Evolutionary conservation across 1,284 basidiomycete species (phyloP), one percentile per base, ranked within the genome.

Genomic region (Ganoderma boninense): DNA sequence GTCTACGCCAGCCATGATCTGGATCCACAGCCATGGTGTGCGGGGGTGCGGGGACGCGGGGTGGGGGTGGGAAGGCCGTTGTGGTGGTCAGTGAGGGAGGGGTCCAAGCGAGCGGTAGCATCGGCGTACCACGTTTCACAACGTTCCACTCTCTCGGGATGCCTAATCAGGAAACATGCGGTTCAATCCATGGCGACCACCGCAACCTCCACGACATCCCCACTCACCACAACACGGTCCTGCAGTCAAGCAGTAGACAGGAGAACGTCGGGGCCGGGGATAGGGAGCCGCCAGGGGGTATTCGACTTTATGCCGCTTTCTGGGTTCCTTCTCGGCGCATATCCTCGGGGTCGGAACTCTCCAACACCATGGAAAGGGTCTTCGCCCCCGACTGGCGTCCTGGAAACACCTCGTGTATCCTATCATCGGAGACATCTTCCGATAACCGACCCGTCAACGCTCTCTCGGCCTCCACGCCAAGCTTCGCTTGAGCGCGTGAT

Each of bases 71-170:
- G 40, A 62, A 43, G 60, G 7, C 46, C 46, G 57, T 35, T 26
- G 54, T 59, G 42, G 43, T 42, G n/a, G 60, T 23, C 60, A 40
- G 26, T 18, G 26, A 65, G 23, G 61, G 32, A 10, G 59, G 14
- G 70, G 62, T 67, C 70, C 70, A 69, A 57, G 62, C 57, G 26
- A 49, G 8, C 44, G 70, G 70, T 69, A 68, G 49, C 35, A n/a
- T 57, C 38, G 43, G 49, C 49, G 46, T 59, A 67, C 69, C 69
- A 54, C 65, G 35, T 62, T 59, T 65, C 62, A 42, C 52, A 52
- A 65, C 52, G 68, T 65, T 59, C 71, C 71, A 69, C 68, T 72
- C 18, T 49, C 44, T 63, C 65, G 71, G 71, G 65, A 26, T 32
- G 38, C 71, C 71, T 14, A 40, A 69, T 54, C 20, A 62, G 71